These are phyloP conservation scores for Kwoniella pini DNA, from an alignment of 768 basidiomycete genomes.

Conservation along the genomic window DNA sequence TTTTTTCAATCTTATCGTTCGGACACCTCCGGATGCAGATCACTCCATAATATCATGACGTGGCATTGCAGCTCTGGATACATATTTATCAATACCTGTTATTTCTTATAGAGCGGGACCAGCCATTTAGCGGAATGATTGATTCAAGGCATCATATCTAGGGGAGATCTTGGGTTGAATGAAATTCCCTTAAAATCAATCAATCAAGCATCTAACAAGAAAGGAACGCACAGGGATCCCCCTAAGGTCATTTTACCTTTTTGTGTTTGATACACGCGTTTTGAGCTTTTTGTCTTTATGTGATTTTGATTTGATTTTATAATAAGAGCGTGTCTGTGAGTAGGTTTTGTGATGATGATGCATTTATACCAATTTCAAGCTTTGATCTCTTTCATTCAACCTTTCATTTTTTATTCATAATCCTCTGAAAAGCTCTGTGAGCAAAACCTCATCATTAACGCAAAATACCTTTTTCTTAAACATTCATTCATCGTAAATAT, in stretches of 20 bases:
- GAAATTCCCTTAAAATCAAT: too few species aligned
- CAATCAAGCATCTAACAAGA: not conserved
- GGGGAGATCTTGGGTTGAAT: too few species aligned
- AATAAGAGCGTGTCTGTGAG: not conserved
- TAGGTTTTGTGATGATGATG: not conserved
- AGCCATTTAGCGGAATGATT: too few species aligned
- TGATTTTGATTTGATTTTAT: constrained; percentile 7
- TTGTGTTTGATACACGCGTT: constrained; percentile 11
- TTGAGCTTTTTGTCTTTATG: constrained; percentile 9
- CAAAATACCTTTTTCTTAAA: not conserved
- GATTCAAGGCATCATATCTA: too few species aligned
- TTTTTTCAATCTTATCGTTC: not conserved
- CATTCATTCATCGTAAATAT: not conserved
- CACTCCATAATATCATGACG: not conserved
- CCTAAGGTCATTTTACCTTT: not conserved
- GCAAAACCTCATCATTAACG: constrained; percentile 3
- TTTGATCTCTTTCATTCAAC: constrained; percentile 13
- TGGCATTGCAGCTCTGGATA: too few species aligned
- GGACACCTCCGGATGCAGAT: not conserved
- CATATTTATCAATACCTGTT: too few species aligned
- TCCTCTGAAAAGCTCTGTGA: constrained; percentile 7
- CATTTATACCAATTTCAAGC: not conserved
- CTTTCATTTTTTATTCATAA: not conserved
- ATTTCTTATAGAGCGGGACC: too few species aligned
- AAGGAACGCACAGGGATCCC: constrained; percentile 6